Conservation (phyloP, 768 basidiomycete species). For the Lactifluus piperatus region DNA sequence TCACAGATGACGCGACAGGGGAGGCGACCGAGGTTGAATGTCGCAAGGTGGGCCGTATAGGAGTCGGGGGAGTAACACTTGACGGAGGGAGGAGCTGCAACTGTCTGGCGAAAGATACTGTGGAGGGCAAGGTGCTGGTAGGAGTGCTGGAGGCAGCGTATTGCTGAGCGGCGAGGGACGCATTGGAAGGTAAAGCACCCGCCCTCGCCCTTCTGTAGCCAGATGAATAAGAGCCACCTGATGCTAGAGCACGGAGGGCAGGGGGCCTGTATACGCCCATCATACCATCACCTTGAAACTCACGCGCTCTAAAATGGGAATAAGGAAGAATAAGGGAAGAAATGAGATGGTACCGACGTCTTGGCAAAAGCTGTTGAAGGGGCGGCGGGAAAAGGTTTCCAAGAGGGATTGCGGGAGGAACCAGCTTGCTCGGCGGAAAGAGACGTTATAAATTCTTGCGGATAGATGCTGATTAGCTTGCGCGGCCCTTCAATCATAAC, state of each 20-base stretch:
- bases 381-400: constrained; percentile 85
- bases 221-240: constrained; percentile 69
- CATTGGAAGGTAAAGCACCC: constrained; percentile 94
- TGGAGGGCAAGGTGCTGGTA: constrained; percentile 35
- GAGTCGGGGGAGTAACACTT: constrained; percentile 34
- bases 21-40: constrained; percentile 69
- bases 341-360: constrained; percentile 41
- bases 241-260: constrained; percentile 59
- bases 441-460: constrained; percentile 73
- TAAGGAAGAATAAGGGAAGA: constrained; percentile 18
- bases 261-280: constrained; percentile 71
- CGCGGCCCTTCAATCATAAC: no score
- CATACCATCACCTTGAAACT: constrained; percentile 73
- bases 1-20: constrained; percentile 41
- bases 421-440: constrained; percentile 80
- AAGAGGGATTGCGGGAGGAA: constrained; percentile 76
- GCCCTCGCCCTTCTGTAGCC: constrained; percentile 94
- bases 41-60: constrained; percentile 58
- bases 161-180: constrained; percentile 78
- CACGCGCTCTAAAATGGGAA: constrained; percentile 57
- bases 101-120: constrained; percentile 44
- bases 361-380: constrained; percentile 86
- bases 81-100: constrained; percentile 32
- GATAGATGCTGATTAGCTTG: constrained; percentile 68
- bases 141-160: constrained; percentile 61